Base-by-base conservation (phyloP, 257 asterid genomes). In the Rauvolfia tetraphylla region DNA sequence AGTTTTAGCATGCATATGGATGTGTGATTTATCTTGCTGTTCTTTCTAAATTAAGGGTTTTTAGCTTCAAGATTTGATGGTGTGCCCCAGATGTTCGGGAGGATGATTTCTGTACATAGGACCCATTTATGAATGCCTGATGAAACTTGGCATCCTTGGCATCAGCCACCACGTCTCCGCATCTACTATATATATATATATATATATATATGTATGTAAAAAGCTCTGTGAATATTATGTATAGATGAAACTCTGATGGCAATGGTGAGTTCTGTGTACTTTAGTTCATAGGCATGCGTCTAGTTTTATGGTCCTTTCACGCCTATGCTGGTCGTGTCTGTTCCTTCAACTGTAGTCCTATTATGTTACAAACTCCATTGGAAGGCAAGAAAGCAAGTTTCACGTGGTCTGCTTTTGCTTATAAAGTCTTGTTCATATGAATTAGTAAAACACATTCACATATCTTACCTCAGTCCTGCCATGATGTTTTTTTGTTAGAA, bases 221-320 rank as follows among this genome's bases (percentile, higher is more conserved):
- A 41, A 78, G 61, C 56, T 57, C 41, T 87, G 87, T 87, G 84
- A 74, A 85, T 85, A 79, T 57, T 68, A 41, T 85, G 87, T 84
- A 84, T 75, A 76, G 77, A 25, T 73, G 25, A 46, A 56, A 42
- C 38, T 61, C 7, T 63, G 9, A 42, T 70, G 34, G 73, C 67
- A 75, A 75, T 71, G 69, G 41, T 42, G 76, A 71, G 67, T 57
- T 23, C 13, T 48, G 25, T 62, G 23, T 57, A 71, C 74, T 36
- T 46, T 31, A 29, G 36, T 49, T 29, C 44, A 41, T 33, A 27
- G 46, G 20, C 44, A 27, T 27, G 23, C 46, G 54, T n/a, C 39
- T 25, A 18, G 12, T 22, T 8, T 53, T 18, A 59, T 54, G 25
- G 13, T 33, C 29, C 51, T 48, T 0, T 0, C 41, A 59, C 20